Base-by-base conservation (phyloP, 352 stramenopile species). In the Peronosclerospora sorghi region DNA sequence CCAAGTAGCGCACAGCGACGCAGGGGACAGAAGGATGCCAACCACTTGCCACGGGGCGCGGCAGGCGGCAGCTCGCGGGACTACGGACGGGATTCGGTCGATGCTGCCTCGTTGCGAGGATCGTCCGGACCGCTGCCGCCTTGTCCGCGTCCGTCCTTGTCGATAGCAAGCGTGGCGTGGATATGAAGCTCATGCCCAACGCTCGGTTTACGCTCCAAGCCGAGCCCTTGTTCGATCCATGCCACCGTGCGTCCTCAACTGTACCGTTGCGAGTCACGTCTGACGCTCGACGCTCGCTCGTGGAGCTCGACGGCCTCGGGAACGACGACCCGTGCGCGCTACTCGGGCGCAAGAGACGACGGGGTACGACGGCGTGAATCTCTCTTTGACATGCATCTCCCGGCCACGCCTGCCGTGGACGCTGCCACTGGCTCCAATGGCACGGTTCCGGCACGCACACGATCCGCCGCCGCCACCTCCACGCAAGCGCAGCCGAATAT, bases 131-230 rank as follows among this genome's bases (percentile, higher is more conserved):
- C 14, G 35, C 50, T 4, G 35, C 45, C 21, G 72, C 72, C n/a
- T 45, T 84, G 10, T 56, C 50, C n/a, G 47, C 53, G 10, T 79
- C 73, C 10, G 30, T 83, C 18, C 44, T 79, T 1, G 57, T 81
- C 5, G 56, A 82, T 21, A 39, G 46, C 3, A 55, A 68, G 9
- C 39, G 60, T 21, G 53, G 69, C 12, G 66, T 84, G 21, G 73
- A 85, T 45, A 78, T 85, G 65, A 70, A 81, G 44, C 55, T 85
- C 10, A 80, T 85, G 73, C 62, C 73, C 30, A 85, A 85, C 36
- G 61, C 73, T 8, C 70, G 82, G 66, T 82, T 82, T 35, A 48
- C 67, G 0, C 50, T 85, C 4, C 56, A 85, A 39, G 56, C 64
- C 0, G 73, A 86, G 35, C 56, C 56, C 1, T 79, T 86, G 19